phyloP scores from a whole-genome alignment of 345 rosid genomes.

The Barbarea vulgaris region DNA sequence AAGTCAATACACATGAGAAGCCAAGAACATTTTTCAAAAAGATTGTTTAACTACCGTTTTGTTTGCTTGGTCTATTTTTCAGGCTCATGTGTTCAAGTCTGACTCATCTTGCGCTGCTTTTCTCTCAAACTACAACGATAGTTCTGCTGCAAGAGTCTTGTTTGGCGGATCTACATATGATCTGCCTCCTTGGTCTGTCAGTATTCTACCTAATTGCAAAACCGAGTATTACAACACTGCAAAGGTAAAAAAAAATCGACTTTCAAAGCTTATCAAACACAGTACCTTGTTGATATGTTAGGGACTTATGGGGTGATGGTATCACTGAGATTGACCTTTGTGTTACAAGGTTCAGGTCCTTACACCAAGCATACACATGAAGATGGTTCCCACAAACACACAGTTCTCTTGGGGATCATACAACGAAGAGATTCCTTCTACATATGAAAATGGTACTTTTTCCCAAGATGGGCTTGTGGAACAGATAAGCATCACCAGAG shows the following conservation, averaged over 20 bases:
- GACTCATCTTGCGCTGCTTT: slow-evolving; percentile 71
- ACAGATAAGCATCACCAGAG: slow-evolving; percentile 74
- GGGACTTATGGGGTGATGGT: not conserved
- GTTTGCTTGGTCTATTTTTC: slow-evolving; percentile 2
- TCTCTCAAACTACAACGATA: slow-evolving; percentile 65
- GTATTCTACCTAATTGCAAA: slow-evolving; percentile 85
- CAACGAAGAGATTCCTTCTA: slow-evolving; percentile 61
- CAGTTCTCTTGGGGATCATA: slow-evolving; percentile 77
- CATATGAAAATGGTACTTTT: slow-evolving; percentile 51
- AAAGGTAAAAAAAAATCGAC: slow-evolving; percentile 50
- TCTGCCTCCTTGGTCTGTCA: slow-evolving; percentile 90
- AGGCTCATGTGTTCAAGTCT: slow-evolving; percentile 77
- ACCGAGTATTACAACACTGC: slow-evolving; percentile 78
- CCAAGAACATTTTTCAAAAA: not conserved
- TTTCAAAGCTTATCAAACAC: not conserved
- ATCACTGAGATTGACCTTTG: slow-evolving; percentile 46
- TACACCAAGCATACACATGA: slow-evolving; percentile 61
- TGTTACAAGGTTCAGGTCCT: slow-evolving; percentile 58
- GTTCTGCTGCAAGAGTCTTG: slow-evolving; percentile 52
- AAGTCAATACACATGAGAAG: slow-evolving; percentile 5
- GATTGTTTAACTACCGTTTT: slow-evolving; percentile 6
- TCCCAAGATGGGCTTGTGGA: slow-evolving; percentile 66
- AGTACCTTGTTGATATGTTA: slow-evolving; percentile 8
- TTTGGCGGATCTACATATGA: slow-evolving; percentile 57
- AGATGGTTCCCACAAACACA: slow-evolving; percentile 56